Percentiles rank a stretch among this genome's conserved stretches.
Evolutionary conservation across 345 rosid species (phyloP).

Genomic region (Citrus medica): DNA sequence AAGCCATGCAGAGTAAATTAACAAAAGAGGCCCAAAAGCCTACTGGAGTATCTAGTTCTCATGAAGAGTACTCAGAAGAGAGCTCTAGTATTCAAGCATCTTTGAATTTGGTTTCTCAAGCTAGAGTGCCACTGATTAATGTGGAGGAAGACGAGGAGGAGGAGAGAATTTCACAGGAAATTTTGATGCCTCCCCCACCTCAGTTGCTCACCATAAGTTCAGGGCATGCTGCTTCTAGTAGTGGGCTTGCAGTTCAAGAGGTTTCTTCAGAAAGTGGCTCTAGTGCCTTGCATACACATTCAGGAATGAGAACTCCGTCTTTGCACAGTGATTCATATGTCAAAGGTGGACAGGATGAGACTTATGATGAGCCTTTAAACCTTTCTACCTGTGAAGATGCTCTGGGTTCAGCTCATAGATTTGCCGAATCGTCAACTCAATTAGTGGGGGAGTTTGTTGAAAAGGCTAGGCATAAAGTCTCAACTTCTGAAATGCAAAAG

Average conservation of each 20-base stretch:
- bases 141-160: conserved; percentile 24
- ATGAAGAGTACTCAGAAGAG: conserved; percentile 25
- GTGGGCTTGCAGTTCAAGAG: conserved; percentile 36
- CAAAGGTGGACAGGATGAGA: conserved; percentile 27
- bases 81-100: conserved; percentile 42
- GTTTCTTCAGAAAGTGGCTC: conserved; percentile 43
- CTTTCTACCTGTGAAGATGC: conserved; percentile 44
- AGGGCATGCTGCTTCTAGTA: conserved; percentile 17
- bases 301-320: conserved; percentile 32
- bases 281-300: conserved; percentile 22
- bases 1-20: conserved; percentile 30
- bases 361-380: conserved; percentile 29
- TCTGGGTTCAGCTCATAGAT: conserved; percentile 58
- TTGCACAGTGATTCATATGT: conserved; percentile 20
- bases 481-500: conserved; percentile 42
- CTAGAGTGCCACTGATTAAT: conserved; percentile 31
- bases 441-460: conserved; percentile 67
- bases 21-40: conserved; percentile 24
- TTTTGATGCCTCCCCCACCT: conserved; percentile 52
- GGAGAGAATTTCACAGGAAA: conserved; percentile 40
- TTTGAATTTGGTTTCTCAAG: conserved; percentile 30
- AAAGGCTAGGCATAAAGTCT: conserved; percentile 50
- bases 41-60: conserved; percentile 27
- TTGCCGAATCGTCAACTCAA: conserved; percentile 57
- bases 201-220: conserved; percentile 46